Conservation (phyloP, 805 yeast genomes). For the Schizosaccharomyces cryophilus region DNA sequence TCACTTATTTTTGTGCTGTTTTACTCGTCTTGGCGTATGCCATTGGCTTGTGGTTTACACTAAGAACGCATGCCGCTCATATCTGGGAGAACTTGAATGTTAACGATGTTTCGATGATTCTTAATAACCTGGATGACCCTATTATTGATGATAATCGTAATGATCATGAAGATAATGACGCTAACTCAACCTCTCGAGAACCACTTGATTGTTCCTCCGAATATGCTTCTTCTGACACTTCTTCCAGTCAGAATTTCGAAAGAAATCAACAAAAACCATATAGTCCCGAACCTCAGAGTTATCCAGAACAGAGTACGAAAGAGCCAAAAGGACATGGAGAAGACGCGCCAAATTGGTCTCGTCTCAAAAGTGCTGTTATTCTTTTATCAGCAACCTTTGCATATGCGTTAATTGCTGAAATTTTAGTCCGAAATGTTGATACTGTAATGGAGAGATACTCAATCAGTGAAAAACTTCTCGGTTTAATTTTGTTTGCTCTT, state of each 20-base stretch:
- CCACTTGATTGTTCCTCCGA: not conserved
- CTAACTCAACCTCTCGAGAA: constrained; percentile 5
- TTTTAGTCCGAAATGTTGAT: constrained; percentile 78
- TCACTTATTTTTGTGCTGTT: constrained; percentile 54
- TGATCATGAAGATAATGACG: constrained; percentile 4
- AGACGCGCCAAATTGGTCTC: constrained; percentile 94
- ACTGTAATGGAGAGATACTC: constrained; percentile 54
- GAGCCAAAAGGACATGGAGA: constrained; percentile 30
- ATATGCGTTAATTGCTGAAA: constrained; percentile 85
- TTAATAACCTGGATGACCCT: no score
- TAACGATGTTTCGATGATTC: not conserved
- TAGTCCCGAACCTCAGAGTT: not conserved
- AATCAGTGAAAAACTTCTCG: constrained; percentile 75
- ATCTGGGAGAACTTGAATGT: constrained; percentile 34
- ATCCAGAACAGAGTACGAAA: not conserved
- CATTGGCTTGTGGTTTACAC: constrained; percentile 75
- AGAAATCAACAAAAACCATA: not conserved
- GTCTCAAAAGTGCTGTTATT: constrained; percentile 58
- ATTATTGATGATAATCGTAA: not conserved
- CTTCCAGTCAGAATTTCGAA: not conserved
- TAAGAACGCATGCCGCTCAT: constrained; percentile 86
- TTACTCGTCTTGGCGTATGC: constrained; percentile 62
- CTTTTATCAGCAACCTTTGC: constrained; percentile 60
- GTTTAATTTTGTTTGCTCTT: constrained; percentile 79
- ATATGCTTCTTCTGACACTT: not conserved